A percentile compares a stretch with the other conserved stretches of the same genome.
These are phyloP conservation scores for Planoprotostelium fungivorum DNA, from an alignment of 78 protist genomes.

Conservation along the genomic window DNA sequence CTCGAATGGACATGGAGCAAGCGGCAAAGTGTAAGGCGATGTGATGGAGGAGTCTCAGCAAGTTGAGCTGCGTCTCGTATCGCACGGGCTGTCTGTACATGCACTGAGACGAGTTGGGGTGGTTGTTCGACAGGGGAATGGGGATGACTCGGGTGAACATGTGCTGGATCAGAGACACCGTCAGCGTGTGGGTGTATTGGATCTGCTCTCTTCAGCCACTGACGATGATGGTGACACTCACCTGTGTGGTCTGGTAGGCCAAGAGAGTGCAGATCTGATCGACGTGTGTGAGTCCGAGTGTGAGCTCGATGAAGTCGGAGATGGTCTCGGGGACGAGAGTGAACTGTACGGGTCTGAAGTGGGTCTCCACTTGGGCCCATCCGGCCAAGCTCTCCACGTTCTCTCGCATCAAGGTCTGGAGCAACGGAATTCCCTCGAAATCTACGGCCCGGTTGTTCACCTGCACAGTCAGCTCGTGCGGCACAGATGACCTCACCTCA, in stretches of 20 bases:
- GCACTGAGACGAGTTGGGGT: slow-evolving; percentile 2
- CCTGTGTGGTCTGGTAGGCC: slow-evolving; percentile 17
- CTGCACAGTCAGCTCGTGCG: neutral
- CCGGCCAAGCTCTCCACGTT: slow-evolving; percentile 5
- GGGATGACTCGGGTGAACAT: slow-evolving; percentile 37
- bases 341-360: neutral
- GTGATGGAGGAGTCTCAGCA: neutral
- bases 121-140: slow-evolving; percentile 12
- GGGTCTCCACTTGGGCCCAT: neutral
- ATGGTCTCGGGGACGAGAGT: slow-evolving; percentile 3
- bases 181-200: neutral
- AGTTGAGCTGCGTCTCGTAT: neutral
- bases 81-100: slow-evolving; percentile 6
- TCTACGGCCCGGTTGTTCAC: neutral
- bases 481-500: neutral
- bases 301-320: neutral
- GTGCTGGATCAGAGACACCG: slow-evolving; percentile 18
- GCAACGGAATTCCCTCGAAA: neutral
- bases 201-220: neutral
- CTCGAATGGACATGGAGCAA: neutral
- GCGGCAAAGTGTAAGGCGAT: slow-evolving; percentile 3
- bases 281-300: neutral
- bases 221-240: neutral
- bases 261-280: slow-evolving; percentile 18
- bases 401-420: neutral